Base-by-base conservation (phyloP, 139 green algal species). In the Closterium sp. region DNA sequence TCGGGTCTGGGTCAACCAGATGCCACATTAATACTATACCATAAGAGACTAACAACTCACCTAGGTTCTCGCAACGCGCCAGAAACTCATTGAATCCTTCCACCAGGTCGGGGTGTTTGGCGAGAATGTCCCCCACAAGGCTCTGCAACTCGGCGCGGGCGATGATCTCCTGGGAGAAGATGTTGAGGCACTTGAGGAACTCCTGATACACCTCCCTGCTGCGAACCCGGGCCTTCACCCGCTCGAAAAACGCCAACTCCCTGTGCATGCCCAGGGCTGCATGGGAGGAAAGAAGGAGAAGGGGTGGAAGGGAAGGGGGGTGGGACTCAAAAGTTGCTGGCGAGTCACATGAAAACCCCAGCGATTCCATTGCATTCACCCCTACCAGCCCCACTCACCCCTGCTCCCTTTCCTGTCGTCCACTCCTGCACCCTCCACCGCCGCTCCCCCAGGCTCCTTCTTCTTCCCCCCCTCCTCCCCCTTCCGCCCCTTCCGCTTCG, bases 171-270 rank as follows among this genome's bases (percentile, higher is more conserved):
- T 98, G 93, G 89, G 95, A 96, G 94, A 97, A 99, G 92, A 99
- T 93, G 95, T 98, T 98, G 73, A 99, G 96, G 94, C 96, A 98
- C 95, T 99, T 99, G 30, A 99, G 93, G 95, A 99, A 98, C 92
- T 99, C 98, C 73, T 97, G 95, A 94, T 99, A 99, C 32, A 94
- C 79, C 86, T 98, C 97, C 31, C 93, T 89, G 94, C 96, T 98
- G 38, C 97, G 95, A 91, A 99, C 93, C 62, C 92, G 86, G 38
- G 70, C 91, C 79, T 96, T 96, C 32, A 96, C 94, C 29, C 91
- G 87, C 79, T 97, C 96, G 70, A 97, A 97, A 87, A 96, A 97
- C 62, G 90, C 84, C 70, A 97, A 91, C 94, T 98, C 97, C 92
- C 97, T 97, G 31, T 93, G 93, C 87, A 97, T 93, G 9, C 21